Evolutionary conservation across 106 monocot genomes (phyloP).

Genomic region (Acorus calamus): DNA sequence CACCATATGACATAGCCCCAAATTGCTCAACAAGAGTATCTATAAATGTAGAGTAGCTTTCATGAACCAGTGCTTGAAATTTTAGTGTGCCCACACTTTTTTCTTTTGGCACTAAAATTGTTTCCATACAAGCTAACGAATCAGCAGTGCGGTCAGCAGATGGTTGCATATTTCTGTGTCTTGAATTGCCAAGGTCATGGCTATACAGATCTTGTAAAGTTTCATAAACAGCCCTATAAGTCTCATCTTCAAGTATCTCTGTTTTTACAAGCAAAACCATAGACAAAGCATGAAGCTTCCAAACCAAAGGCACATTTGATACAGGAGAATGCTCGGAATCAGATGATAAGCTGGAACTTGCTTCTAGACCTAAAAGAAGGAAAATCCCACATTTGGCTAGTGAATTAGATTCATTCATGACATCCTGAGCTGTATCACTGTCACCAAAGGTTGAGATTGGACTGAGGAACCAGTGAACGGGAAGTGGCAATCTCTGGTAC

Average conservation of each 20-base stretch:
- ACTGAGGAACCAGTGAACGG: constrained; percentile 87
- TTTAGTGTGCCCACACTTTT: not conserved
- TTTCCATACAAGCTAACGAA: not conserved
- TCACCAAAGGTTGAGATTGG: constrained; percentile 42
- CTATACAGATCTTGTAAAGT: constrained; percentile 79
- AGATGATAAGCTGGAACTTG: constrained; percentile 22
- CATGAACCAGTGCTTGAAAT: constrained; percentile 46
- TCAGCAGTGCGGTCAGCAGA: not conserved
- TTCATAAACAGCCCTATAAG: constrained; percentile 51
- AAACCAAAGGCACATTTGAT: constrained; percentile 47
- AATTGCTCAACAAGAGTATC: constrained; percentile 84
- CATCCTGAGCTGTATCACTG: constrained; percentile 8
- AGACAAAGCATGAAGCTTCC: constrained; percentile 88
- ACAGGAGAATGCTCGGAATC: constrained; percentile 16
- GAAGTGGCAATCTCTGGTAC: constrained; percentile 78
- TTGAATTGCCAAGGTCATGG: constrained; percentile 26
- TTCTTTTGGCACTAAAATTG: not conserved
- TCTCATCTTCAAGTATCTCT: constrained; percentile 60
- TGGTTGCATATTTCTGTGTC: not conserved
- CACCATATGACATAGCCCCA: constrained; percentile 88
- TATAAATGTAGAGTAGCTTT: constrained; percentile 73
- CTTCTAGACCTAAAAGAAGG: constrained; percentile 71
- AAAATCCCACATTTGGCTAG: constrained; percentile 61
- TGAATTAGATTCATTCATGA: constrained; percentile 10
- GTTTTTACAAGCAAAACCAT: constrained; percentile 45